Evolutionary conservation across 2,329 filamentous ascomycete species (phyloP).

Genomic region (Talaromyces sp.): DNA sequence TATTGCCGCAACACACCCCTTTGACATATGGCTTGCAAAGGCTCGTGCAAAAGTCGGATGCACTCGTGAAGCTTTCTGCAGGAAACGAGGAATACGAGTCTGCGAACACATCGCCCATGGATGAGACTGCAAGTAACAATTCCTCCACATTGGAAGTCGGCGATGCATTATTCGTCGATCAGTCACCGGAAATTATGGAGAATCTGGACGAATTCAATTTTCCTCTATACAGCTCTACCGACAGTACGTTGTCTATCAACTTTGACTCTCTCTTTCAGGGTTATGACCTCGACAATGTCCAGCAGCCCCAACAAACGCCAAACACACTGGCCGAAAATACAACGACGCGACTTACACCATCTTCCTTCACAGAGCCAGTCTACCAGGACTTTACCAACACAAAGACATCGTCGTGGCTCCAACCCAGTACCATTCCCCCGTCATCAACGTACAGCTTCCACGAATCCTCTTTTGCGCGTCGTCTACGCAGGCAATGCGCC

Average conservation of each 20-base stretch:
- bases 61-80: constrained; percentile 46
- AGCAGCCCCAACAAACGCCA: neutral
- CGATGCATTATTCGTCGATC: neutral
- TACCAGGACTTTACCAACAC: constrained; percentile 24
- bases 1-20: constrained; percentile 55
- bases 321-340: neutral
- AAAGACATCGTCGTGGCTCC: constrained; percentile 22
- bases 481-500: constrained; percentile 62
- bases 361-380: neutral
- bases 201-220: constrained; percentile 1
- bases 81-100: constrained; percentile 22
- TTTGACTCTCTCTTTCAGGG: neutral
- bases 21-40: constrained; percentile 56
- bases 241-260: neutral
- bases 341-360: neutral
- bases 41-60: constrained; percentile 57
- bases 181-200: neutral
- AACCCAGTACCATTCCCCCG: constrained; percentile 23
- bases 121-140: constrained; percentile 7
- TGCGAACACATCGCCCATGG: neutral
- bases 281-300: neutral
- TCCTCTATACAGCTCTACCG: neutral
- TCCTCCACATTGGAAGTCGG: neutral
- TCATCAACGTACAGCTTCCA: constrained; percentile 58
- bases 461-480: constrained; percentile 66